phyloP scores from a whole-genome alignment of 2,329 filamentous ascomycete species.

The Zarea fungicola region DNA sequence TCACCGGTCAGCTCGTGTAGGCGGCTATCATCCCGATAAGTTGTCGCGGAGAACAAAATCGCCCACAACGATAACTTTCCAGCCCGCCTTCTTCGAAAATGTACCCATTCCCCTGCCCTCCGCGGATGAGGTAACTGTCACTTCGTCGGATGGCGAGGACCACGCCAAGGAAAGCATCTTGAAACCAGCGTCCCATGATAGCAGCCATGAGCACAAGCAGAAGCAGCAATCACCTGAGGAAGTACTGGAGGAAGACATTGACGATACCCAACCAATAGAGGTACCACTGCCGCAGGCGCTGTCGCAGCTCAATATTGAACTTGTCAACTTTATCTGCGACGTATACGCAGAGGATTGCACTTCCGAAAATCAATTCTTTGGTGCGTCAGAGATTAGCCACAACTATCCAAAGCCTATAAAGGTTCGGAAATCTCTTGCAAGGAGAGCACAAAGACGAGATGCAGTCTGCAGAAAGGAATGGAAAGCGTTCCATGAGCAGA shows the following conservation, averaged over 20 bases:
- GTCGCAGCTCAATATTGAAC: slow-evolving; percentile 46
- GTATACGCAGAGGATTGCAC: slow-evolving; percentile 53
- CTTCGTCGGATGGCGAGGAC: slow-evolving; percentile 17
- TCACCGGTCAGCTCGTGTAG: slow-evolving; percentile 26
- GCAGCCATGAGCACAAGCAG: not conserved
- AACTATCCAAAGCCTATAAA: slow-evolving; percentile 11
- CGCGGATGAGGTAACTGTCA: slow-evolving; percentile 16
- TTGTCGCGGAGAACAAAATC: slow-evolving; percentile 19
- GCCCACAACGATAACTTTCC: slow-evolving; percentile 23
- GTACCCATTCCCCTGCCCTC: slow-evolving; percentile 23
- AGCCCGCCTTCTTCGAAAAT: slow-evolving; percentile 35
- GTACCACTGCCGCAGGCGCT: slow-evolving; percentile 52
- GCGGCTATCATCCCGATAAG: slow-evolving; percentile 31
- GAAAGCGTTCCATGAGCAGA: slow-evolving; percentile 59
- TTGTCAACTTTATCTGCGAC: slow-evolving; percentile 57
- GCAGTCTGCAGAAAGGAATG: slow-evolving; percentile 37
- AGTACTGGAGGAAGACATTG: slow-evolving; percentile 16
- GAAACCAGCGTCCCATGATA: not conserved
- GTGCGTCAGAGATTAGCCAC: slow-evolving; percentile 24
- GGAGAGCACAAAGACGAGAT: not conserved
- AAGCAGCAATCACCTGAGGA: not conserved
- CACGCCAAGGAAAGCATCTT: slow-evolving; percentile 6
- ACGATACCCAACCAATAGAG: slow-evolving; percentile 24
- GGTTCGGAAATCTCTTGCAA: slow-evolving; percentile 9
- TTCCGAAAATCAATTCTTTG: slow-evolving; percentile 43